Base-by-base conservation (phyloP, 2,329 filamentous ascomycete genomes). In the Didymella arachidicola region DNA sequence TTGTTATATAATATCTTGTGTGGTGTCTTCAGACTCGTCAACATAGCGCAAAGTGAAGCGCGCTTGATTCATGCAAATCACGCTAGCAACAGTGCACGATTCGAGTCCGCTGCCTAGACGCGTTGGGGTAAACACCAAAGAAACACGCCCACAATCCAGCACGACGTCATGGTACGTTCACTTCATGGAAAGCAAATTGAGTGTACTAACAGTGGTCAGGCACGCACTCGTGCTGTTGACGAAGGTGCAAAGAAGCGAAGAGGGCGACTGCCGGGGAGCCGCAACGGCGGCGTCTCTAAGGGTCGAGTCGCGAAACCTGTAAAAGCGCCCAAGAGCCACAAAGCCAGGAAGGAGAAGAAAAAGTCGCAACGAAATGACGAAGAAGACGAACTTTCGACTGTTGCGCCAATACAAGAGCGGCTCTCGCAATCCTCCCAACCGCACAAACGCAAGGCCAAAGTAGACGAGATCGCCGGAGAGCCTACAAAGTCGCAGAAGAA, bases 141-240 rank as follows among this genome's bases (percentile, higher is more conserved):
- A 51, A 47, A 65, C 65, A 66, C 65, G 62, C 63, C 55, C 45
- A 51, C 60, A 46, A 48, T 52, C 49, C 45, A 62, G 53, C 61
- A 67, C 64, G 55, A 72, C 67, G 64, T 68, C 61, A 75, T 75
- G 72, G 72, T 73, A 65, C 60, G 67, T 57, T 16, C 36, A 49
- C 41, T 16, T 29, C n/a, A 19, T 26, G 11, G 0, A 41, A 26
- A 8, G 30, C 12, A 49, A 25, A 18, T 8, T 3, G 7, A 22
- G n/a, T 32, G 45, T 53, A 39, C 64, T 73, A 47, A 74, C 39
- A 18, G 0, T 2, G 14, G n/a, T 3, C 19, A 73, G 72, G 71
- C 72, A 58, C 70, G 67, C 26, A 62, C 61, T 54, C 68, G 70
- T 53, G 50, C 65, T 26, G 44, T 52, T 16, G 52, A 55, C 1